Conservation (phyloP, 2,329 filamentous ascomycete genomes). For the Aureobasidium sp. region DNA sequence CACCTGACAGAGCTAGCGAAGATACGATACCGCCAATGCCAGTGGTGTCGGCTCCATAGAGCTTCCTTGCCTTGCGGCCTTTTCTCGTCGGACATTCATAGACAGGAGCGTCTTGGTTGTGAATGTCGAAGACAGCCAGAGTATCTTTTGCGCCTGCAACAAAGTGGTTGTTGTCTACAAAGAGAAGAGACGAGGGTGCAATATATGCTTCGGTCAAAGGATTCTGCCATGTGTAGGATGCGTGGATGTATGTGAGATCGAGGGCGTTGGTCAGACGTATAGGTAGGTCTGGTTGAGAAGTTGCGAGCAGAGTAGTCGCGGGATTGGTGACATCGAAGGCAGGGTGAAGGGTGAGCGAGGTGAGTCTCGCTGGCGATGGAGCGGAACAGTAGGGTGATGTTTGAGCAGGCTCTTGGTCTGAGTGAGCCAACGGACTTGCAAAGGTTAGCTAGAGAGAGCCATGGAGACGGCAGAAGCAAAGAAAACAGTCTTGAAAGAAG, state of each 20-base stretch:
- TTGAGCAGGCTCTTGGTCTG: background rate
- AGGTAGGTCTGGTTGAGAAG: constrained; percentile 48
- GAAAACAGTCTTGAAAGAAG: background rate
- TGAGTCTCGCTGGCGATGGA: constrained; percentile 28
- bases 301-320: constrained; percentile 44
- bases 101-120: constrained; percentile 41
- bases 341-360: constrained; percentile 50
- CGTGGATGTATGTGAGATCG: constrained; percentile 37
- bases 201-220: constrained; percentile 51
- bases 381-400: background rate
- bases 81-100: constrained; percentile 38
- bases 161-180: constrained; percentile 46
- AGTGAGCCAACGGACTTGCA: constrained; percentile 34
- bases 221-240: constrained; percentile 50
- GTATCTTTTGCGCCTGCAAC: constrained; percentile 50
- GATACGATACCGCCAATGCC: constrained; percentile 52
- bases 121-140: constrained; percentile 51
- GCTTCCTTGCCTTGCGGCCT: constrained; percentile 35
- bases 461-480: background rate
- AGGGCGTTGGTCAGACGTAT: constrained; percentile 52
- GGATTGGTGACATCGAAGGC: constrained; percentile 47
- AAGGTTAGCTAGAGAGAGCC: constrained; percentile 37
- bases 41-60: constrained; percentile 36
- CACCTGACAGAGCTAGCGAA: constrained; percentile 40
- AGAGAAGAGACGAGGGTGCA: constrained; percentile 50